A percentile compares a stretch with the other conserved stretches of the same genome.
phyloP scores from a whole-genome alignment of 805 yeast species.

The Debaryomyces prosopidis region DNA sequence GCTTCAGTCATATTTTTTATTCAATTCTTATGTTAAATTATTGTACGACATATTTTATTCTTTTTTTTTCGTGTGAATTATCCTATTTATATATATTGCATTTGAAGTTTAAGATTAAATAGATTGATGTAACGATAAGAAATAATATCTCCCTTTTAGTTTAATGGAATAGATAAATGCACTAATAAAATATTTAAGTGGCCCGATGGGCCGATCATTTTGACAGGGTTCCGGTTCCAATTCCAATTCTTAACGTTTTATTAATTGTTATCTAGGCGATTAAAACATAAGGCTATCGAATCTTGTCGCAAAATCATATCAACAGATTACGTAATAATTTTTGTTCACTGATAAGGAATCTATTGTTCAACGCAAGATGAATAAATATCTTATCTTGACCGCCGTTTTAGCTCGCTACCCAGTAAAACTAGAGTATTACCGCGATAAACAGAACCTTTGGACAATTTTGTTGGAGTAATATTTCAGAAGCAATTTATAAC shows the following conservation, averaged over 20 bases:
- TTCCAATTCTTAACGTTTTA: too few species aligned
- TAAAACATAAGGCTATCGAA: neutral
- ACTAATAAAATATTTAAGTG: too few species aligned
- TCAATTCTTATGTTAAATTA: neutral
- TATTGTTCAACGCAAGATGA: neutral
- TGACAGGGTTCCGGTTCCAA: too few species aligned
- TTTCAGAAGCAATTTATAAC: constrained; percentile 1
- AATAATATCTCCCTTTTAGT: too few species aligned
- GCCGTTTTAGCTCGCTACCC: too few species aligned
- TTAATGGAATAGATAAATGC: too few species aligned
- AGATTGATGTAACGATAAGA: too few species aligned
- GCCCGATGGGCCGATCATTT: too few species aligned
- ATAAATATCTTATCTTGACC: neutral
- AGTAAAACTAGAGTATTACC: too few species aligned
- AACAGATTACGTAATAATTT: neutral
- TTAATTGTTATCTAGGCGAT: neutral
- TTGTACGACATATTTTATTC: neutral
- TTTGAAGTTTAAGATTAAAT: too few species aligned
- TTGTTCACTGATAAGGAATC: neutral
- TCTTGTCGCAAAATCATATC: neutral
- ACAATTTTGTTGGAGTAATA: neutral
- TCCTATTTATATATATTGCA: too few species aligned
- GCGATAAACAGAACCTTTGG: neutral
- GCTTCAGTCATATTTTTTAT: neutral
- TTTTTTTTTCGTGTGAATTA: too few species aligned